Conservation (phyloP, 305 asterid genomes). For the Stenogyne calaminthoides region DNA sequence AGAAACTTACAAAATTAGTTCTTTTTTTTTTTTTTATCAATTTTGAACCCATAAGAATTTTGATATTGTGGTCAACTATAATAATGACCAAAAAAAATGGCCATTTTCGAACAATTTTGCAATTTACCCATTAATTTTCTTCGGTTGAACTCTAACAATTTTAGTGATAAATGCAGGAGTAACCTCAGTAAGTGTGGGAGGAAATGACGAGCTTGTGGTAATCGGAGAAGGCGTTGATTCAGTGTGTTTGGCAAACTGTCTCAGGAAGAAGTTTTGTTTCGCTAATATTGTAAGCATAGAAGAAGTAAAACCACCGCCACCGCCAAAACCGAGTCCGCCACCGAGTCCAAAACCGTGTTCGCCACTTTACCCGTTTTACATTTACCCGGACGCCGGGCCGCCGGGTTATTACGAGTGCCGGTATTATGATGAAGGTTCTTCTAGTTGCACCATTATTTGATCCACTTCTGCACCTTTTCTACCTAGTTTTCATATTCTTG, state of each 20-base stretch:
- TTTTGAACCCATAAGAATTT: too few relatives aligned
- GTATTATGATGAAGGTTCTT: background rate
- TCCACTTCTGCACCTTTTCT: background rate
- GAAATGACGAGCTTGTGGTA: slow-evolving; percentile 28
- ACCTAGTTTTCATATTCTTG: background rate
- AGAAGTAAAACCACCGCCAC: slow-evolving; percentile 33
- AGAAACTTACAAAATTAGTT: too few relatives aligned
- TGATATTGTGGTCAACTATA: background rate
- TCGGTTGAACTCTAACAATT: too few relatives aligned
- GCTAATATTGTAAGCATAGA: slow-evolving; percentile 34
- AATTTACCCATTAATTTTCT: too few relatives aligned
- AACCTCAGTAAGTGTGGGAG: slow-evolving; percentile 33
- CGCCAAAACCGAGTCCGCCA: rapidly evolving
- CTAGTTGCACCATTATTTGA: background rate
- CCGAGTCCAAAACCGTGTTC: background rate
- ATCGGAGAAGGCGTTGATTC: slow-evolving; percentile 46
- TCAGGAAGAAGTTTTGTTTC: slow-evolving; percentile 40
- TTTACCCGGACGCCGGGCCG: background rate
- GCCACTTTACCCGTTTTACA: too few relatives aligned
- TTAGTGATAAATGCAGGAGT: slow-evolving; percentile 31
- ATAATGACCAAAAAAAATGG: too few relatives aligned
- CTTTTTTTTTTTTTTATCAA: too few relatives aligned
- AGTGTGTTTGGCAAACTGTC: slow-evolving; percentile 36
- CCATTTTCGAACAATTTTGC: too few relatives aligned
- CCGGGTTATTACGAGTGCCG: background rate